Evolutionary conservation across 1,139 yeast genomes (phyloP).

Genomic region (Yamadazyma siamensis): DNA sequence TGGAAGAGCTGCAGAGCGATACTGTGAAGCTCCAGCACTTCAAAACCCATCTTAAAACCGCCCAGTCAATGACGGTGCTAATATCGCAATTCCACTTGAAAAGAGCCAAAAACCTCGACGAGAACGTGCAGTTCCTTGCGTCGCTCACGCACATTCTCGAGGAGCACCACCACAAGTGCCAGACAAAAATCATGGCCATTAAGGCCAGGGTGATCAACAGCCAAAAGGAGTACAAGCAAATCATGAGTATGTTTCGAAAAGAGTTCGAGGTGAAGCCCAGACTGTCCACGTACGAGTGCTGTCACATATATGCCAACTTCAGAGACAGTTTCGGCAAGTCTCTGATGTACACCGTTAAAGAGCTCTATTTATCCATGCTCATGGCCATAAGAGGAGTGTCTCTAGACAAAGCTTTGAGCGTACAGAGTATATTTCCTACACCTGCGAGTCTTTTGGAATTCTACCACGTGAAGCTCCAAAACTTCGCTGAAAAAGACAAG

Average conservation of each 20-base stretch:
- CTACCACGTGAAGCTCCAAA: slow-evolving; percentile 19
- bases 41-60: slow-evolving; percentile 69
- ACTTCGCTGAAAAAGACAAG: slow-evolving; percentile 27
- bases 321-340: slow-evolving; percentile 71
- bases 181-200: slow-evolving; percentile 41
- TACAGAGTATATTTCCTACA: slow-evolving; percentile 66
- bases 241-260: slow-evolving; percentile 38
- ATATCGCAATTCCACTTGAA: slow-evolving; percentile 65
- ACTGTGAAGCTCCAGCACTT: slow-evolving; percentile 28
- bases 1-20: slow-evolving; percentile 60
- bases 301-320: slow-evolving; percentile 64
- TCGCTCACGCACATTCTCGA: slow-evolving; percentile 52
- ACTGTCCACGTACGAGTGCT: slow-evolving; percentile 40
- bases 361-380: slow-evolving; percentile 70
- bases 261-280: slow-evolving; percentile 30
- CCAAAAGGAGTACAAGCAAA: slow-evolving; percentile 49
- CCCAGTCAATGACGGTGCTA: slow-evolving; percentile 70
- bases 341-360: slow-evolving; percentile 68
- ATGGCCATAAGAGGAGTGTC: slow-evolving; percentile 80
- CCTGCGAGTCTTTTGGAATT: slow-evolving; percentile 51
- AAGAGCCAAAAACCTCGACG: slow-evolving; percentile 69
- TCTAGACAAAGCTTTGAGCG: slow-evolving; percentile 75
- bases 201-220: slow-evolving; percentile 48
- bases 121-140: slow-evolving; percentile 64
- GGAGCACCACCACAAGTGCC: slow-evolving; percentile 25